Percentiles rank a stretch among this genome's conserved stretches.
These are phyloP conservation scores for Cryphonectria carpinicola DNA, from an alignment of 2,329 filamentous ascomycete genomes.

Conservation along the genomic window DNA sequence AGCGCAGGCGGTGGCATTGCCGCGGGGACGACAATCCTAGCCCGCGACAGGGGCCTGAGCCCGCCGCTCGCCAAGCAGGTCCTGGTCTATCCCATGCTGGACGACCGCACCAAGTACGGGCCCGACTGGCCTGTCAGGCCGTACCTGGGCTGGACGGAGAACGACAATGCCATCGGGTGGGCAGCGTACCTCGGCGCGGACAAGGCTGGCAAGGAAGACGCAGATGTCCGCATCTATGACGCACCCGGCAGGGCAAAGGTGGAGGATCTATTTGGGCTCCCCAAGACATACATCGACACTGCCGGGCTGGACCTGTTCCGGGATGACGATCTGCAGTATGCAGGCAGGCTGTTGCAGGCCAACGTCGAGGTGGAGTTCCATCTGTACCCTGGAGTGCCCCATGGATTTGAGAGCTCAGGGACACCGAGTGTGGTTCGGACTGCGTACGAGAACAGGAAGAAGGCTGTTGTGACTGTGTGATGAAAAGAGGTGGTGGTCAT, in stretches of 20 bases:
- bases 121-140: constrained; percentile 10
- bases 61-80: constrained; percentile 36
- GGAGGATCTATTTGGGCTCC: constrained; percentile 36
- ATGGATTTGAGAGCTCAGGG: constrained; percentile 40
- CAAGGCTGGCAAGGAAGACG: constrained; percentile 9
- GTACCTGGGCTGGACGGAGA: constrained; percentile 12
- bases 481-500: neutral
- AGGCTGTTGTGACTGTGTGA: constrained; percentile 27
- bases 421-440: constrained; percentile 30
- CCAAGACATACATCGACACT: constrained; percentile 44
- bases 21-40: constrained; percentile 42
- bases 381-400: constrained; percentile 45
- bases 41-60: constrained; percentile 29
- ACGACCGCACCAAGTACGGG: constrained; percentile 31
- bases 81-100: constrained; percentile 36
- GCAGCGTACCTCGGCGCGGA: constrained; percentile 17
- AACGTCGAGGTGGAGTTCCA: constrained; percentile 45
- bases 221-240: constrained; percentile 31
- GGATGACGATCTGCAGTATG: constrained; percentile 41
- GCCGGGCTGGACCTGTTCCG: constrained; percentile 45
- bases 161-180: constrained; percentile 13
- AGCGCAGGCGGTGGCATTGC: constrained; percentile 21
- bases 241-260: constrained; percentile 32
- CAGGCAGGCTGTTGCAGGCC: constrained; percentile 37
- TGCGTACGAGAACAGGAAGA: constrained; percentile 33